A percentile compares a stretch with the other conserved stretches of the same genome.
These are phyloP conservation scores for Beauveria brongniartii DNA, from an alignment of 2,329 filamentous ascomycete species.

Conservation along the genomic window DNA sequence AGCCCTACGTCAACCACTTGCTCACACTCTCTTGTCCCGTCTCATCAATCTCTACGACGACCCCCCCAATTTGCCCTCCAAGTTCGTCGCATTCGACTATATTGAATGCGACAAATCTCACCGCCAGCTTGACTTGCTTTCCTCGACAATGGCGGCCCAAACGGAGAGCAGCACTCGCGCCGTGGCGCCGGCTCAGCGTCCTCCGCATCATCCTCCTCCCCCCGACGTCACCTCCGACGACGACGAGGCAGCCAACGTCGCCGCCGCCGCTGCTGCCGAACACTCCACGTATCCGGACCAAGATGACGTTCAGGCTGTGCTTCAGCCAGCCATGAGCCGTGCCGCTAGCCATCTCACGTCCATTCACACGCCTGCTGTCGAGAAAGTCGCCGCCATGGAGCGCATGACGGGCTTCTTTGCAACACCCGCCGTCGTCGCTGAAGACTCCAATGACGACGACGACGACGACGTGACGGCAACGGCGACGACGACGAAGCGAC, in stretches of 20 bases:
- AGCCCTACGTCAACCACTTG: too few species aligned
- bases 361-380: constrained; percentile 45
- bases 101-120: neutral
- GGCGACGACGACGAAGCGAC: neutral
- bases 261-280: constrained; percentile 21
- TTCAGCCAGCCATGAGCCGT: constrained; percentile 51
- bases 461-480: constrained; percentile 2
- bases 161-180: neutral
- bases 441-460: constrained; percentile 14
- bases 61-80: too few species aligned
- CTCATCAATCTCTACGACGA: neutral
- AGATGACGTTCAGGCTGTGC: constrained; percentile 50
- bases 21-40: neutral
- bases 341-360: constrained; percentile 48
- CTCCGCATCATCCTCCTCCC: neutral
- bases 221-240: constrained; percentile 9
- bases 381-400: constrained; percentile 50
- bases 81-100: neutral
- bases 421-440: constrained; percentile 10
- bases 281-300: constrained; percentile 36
- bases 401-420: constrained; percentile 22
- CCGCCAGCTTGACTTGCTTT: neutral
- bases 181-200: too few species aligned
- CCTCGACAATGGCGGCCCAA: neutral
- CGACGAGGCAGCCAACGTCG: neutral